Base-by-base conservation (phyloP, 805 yeast species). In the Cyberlindnera samutprakarnensis region DNA sequence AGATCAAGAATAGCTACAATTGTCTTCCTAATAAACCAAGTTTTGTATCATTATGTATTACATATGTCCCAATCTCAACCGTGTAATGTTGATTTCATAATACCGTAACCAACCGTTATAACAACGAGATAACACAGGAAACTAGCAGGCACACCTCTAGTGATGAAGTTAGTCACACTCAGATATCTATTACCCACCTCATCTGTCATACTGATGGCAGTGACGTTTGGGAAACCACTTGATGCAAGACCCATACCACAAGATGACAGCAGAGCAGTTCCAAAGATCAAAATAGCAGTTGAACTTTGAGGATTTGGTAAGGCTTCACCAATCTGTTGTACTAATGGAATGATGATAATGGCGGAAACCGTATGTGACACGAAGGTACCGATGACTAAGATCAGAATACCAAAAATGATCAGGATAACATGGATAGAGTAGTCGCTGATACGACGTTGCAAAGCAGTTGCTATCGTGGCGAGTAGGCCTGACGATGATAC, bases 241-340 rank as follows among this genome's bases (percentile, higher is more conserved):
- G 97, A 88, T 2, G 97, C 96, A 36, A 90, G 66, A 5, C 95
- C 97, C 97, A 90, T 92, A 37, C 97, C 98, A 33, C 84, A 81
- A 0, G 96, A 87, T 14, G 94, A 79, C 43, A 90, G 59, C 30
- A 88, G 54, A 23, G 87, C 69, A 36, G 62, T 56, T 28, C 64
- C 63, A 31, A 64, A 62, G 31, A 62, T 59, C 30, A 64, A 41
- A 18, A 62, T 43, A 7, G 59, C 59, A 2, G 67, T 59, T 15
- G 96, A 90, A 48, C 84, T 94, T 4, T 88, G 83, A 7, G 31
- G 12, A 21, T 70, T 72, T 3, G 75, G 67, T 51, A 82, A 57
- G 23, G 70, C 57, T 34, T 74, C 72, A 31, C 97, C 98, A 40
- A 90, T 79, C 53, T 88, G 88, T 29, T 82, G 76, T 30, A 92